Base-by-base conservation (phyloP, 495 filamentous ascomycete genomes). In the Pyrenula massariospora region DNA sequence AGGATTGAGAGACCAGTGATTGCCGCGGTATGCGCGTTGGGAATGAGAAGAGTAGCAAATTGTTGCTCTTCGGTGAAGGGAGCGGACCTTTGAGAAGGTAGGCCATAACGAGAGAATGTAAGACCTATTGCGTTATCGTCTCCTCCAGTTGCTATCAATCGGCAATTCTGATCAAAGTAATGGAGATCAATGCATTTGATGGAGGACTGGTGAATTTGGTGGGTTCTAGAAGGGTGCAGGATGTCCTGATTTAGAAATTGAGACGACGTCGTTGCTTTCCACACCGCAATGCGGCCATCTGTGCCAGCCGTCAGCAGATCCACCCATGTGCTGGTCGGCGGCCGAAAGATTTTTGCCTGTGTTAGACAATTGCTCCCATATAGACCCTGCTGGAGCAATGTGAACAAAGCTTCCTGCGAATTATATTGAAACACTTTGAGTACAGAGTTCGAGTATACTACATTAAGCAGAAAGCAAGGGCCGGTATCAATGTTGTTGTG, bases 311-410 rank as follows among this genome's bases (percentile, higher is more conserved):
- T 24, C 2, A 10, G 36, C 21, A 48, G 10, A 3, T 10, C 49
- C 10, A 24, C 19, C 25, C 50, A 19, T 53, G 11, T 8, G 3
- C 15, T 19, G 5, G 19, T 3, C 77, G 25, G 50, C 66, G 58
- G 12, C 76, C 77, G 55, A 80, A 74, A 0, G 75, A 79, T 20
- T 70, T 68, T 2, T 72, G 72, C 8, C 71, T 71, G 25, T 91
- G 86, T 5, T 85, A 93, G 72, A 64, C 92, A 96, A 22, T 84
- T 83, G 8, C 86, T 88, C 22, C 81, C 86, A 65, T 96, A 96
- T 24, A 66, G 77, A 1, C 79, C 83, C 42, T 63, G 64, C 0
- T 76, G 70, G 0, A 89, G 57, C 1, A 87, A 68, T 1, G 60
- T 69, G 68, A 89, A 92, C 15, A 49, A 22, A 31, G 58, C 52